Evolutionary conservation across 192 early-diverging fungal species (phyloP), one percentile per base, ranked within the genome.

Genomic region (Bifiguratus adelaidae): DNA sequence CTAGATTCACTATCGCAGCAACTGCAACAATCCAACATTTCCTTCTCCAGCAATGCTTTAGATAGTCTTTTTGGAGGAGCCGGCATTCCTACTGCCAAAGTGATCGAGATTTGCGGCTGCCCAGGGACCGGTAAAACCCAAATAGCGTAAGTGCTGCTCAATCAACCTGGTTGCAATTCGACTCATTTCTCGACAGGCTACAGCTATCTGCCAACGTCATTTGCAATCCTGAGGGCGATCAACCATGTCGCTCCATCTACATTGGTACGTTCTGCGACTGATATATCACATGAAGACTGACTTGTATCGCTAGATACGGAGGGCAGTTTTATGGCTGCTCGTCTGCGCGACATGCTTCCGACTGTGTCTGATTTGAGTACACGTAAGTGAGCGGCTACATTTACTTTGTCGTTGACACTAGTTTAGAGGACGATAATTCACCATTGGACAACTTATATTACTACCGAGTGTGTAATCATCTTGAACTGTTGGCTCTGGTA

Each of bases 81-180:
- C 2, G 53, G 53, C 0, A 40, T 55, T 3, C 45, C 53, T 0
- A 16, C 18, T 23, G 9, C 7, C 9, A 38, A 28, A 0, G 15
- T 55, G 2, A 48, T 46, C 8, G 53, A 55, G 27, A 9, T 47
- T 18, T 41, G 45, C 26, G 53, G 53, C 23, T 44, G 42, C 23
- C 34, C 53, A 20, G 53, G 53, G 8, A 8, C 53, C 21, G 53
- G 53, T 1, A 55, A 55, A 21, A 55, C 53, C 18, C 53, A 55
- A 38, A 22, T 47, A n/a, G 40, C 45, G 53, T 55, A 29, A 33
- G 22, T 9, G 25, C 13, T 3, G 20, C 29, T 16, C 15, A 26
- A 7, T 18, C 45, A 24, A 23, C 15, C 29, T 32, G 8, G 13
- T 26, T 37, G 7, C 26, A 26, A 37, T 12, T 35, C 23, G 35